Evolutionary conservation across 1,284 basidiomycete genomes (phyloP).

Genomic region (Athelia sp.): DNA sequence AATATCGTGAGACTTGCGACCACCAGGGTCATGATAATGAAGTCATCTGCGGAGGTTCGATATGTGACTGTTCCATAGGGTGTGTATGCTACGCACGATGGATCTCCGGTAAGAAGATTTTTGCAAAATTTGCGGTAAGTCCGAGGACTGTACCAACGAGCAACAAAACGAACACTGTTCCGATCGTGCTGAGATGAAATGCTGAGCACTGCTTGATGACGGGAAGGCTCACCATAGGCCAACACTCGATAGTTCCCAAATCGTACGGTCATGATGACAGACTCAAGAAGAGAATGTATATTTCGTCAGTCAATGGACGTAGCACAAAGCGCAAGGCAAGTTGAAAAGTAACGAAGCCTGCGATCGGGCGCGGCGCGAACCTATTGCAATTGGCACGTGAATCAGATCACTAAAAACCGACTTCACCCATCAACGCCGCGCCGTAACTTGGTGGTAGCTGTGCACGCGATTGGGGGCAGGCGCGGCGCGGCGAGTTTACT

Average conservation of each 20-base stretch:
- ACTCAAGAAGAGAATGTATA: neutral
- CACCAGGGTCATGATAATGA: too few relatives aligned
- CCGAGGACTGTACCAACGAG: slow-evolving; percentile 65
- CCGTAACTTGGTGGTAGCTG: too few relatives aligned
- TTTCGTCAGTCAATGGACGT: neutral
- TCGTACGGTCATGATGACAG: slow-evolving; percentile 46
- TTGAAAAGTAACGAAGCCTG: neutral
- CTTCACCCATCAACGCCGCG: too few relatives aligned
- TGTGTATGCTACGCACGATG: slow-evolving; percentile 41
- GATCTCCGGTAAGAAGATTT: slow-evolving; percentile 55
- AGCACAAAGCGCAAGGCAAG: too few relatives aligned
- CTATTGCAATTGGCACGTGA: too few relatives aligned
- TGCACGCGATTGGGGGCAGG: too few relatives aligned
- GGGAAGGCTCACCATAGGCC: slow-evolving; percentile 40
- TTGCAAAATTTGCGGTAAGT: slow-evolving; percentile 59
- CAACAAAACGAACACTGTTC: slow-evolving; percentile 50
- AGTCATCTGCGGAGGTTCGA: slow-evolving; percentile 36
- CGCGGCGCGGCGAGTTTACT: too few relatives aligned
- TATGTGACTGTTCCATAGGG: too few relatives aligned
- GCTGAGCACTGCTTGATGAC: neutral
- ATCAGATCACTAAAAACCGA: too few relatives aligned
- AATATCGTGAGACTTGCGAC: too few relatives aligned
- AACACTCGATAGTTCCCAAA: slow-evolving; percentile 46
- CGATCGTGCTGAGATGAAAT: neutral
- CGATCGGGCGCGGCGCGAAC: slow-evolving; percentile 22